Conservation (phyloP, 2,329 filamentous ascomycete species). For the Trichoderma harzianum region DNA sequence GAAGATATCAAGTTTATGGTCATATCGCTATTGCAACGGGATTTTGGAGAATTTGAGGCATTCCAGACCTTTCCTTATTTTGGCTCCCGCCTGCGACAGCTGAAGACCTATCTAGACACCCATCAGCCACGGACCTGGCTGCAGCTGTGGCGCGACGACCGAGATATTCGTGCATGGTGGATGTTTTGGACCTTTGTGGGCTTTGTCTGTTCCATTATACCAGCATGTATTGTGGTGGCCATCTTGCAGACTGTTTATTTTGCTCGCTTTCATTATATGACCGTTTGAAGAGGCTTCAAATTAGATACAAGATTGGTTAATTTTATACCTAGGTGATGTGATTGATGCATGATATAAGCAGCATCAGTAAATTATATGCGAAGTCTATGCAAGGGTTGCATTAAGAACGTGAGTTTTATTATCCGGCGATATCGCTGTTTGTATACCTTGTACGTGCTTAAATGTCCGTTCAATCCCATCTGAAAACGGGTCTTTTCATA, state of each 20-base stretch:
- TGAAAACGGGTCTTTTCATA: not conserved
- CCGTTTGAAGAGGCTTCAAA: not conserved
- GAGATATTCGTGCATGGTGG: not conserved
- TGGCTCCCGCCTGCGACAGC: not conserved
- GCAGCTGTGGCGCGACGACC: not conserved
- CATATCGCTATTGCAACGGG: not conserved
- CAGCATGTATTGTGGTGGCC: not conserved
- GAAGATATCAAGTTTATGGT: not conserved
- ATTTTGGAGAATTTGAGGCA: not conserved
- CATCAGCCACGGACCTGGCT: not conserved
- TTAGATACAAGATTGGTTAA: not conserved
- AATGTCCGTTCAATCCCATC: not conserved
- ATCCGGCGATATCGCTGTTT: not conserved
- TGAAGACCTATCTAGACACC: not conserved
- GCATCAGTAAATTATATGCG: not conserved
- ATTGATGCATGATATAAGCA: no score
- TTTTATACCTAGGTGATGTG: not conserved
- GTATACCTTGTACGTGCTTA: not conserved
- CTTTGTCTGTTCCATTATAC: not conserved
- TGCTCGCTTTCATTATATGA: not conserved
- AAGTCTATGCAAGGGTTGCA: not conserved
- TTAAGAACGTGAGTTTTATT: not conserved
- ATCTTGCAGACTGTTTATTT: not conserved
- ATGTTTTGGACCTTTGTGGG: not conserved
- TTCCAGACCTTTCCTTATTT: not conserved